phyloP scores from a whole-genome alignment of 176 grass and related monocot genomes.

The Oryza longistaminata region DNA sequence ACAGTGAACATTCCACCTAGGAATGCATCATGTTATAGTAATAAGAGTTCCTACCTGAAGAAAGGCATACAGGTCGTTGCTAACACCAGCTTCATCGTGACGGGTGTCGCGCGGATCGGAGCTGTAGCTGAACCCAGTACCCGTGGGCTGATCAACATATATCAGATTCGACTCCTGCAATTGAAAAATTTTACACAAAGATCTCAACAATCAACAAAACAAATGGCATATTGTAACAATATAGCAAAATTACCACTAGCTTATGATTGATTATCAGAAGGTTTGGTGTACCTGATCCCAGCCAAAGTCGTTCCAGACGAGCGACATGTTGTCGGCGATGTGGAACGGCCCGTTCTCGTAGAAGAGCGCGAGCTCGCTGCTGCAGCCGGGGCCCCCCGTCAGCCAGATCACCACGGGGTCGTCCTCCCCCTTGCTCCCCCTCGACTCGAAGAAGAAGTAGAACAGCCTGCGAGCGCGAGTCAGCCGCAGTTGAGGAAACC shows the following conservation, averaged over 20 bases:
- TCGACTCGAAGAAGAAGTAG: slow-evolving; percentile 95
- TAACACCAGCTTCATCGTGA: slow-evolving; percentile 71
- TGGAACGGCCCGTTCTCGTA: slow-evolving; percentile 88
- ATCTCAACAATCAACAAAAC: neutral
- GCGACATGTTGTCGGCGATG: slow-evolving; percentile 66
- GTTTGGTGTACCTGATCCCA: slow-evolving; percentile 67
- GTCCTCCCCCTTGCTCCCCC: slow-evolving; percentile 46
- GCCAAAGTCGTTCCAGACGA: slow-evolving; percentile 82
- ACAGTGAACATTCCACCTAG: neutral
- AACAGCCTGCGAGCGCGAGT: slow-evolving; percentile 56
- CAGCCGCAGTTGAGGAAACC: neutral
- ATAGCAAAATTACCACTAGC: neutral
- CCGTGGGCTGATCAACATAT: slow-evolving; percentile 91
- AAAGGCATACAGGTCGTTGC: slow-evolving; percentile 82
- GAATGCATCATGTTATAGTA: neutral
- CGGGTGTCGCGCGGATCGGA: slow-evolving; percentile 68
- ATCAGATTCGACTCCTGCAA: slow-evolving; percentile 80
- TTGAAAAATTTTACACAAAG: neutral
- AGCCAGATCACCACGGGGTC: slow-evolving; percentile 90
- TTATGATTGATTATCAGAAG: neutral
- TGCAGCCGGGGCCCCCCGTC: slow-evolving; percentile 85
- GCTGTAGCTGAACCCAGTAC: slow-evolving; percentile 94
- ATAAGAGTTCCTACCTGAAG: slow-evolving; percentile 61
- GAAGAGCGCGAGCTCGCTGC: slow-evolving; percentile 92
- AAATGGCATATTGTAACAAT: neutral